Evolutionary conservation across 306 rosid species (phyloP), one percentile per base, ranked within the genome.

Genomic region (Fragaria vesca): DNA sequence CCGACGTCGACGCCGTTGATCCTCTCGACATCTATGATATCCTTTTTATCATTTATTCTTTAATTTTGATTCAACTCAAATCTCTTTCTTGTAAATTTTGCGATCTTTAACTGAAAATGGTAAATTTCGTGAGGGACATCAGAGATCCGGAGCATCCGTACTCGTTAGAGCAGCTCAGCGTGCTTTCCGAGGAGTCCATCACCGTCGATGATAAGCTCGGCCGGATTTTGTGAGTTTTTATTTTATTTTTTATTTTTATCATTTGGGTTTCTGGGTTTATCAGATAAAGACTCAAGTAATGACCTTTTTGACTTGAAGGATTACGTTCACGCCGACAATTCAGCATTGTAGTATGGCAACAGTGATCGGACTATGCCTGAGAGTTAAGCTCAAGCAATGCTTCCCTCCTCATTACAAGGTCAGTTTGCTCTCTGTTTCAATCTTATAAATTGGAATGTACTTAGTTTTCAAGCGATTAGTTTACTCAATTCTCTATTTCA

Each of bases 131-230:
- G 90, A 89, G 97, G 86, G 97, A 95, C 83, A 95, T 95, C 21
- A 91, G 98, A 92, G 98, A 95, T 95, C 98, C 98, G 34, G 98
- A 95, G 69, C 98, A 95, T 80, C 98, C 98, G 11, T 95, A 95
- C 79, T 95, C 98, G n/a, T 77, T 95, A 66, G 98, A 92, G 79
- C 98, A 95, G 89, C 95, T 95, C 74, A 93, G 97, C 60, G 98
- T 95, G 38, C 93, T 95, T 20, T 95, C 98, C 1, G 97, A 95
- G 81, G 97, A 95, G 80, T 95, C 98, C 18, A 91, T 95, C 78
- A 88, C 97, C 20, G 97, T 95, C 21, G 97, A 95, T 82, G 93
- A 92, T 52, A 92, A 92, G 83, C 84, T 90, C 20, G 96, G 96
- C 20, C 90, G 93, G 10, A 95, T 95, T 84, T 83, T 92, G 96